phyloP scores from a whole-genome alignment of 1,284 basidiomycete species.

The Microbotryomycetes sp. region DNA sequence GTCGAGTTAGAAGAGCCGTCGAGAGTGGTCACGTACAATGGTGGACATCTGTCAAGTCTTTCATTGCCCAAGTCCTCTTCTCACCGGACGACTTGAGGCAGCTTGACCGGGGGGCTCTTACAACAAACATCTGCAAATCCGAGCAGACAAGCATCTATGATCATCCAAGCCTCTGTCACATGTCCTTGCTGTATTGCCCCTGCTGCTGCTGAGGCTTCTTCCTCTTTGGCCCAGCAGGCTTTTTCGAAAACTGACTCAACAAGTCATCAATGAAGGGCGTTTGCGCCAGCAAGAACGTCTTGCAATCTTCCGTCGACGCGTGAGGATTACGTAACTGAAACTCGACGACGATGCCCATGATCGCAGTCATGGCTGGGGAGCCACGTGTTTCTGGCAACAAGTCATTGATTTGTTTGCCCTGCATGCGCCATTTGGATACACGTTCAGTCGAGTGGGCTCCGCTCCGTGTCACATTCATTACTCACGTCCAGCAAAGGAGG shows the following conservation, averaged over 20 bases:
- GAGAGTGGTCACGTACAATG: too few relatives aligned
- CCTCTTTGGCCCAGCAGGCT: background rate
- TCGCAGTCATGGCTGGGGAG: constrained; percentile 54
- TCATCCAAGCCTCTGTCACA: too few relatives aligned
- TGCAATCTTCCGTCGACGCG: constrained; percentile 59
- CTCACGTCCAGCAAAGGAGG: constrained; percentile 70
- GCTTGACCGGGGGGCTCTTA: too few relatives aligned
- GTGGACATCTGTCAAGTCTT: too few relatives aligned
- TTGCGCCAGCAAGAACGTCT: constrained; percentile 59
- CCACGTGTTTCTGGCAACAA: constrained; percentile 56
- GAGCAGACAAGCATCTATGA: too few relatives aligned
- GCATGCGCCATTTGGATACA: background rate
- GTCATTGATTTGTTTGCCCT: constrained; percentile 66
- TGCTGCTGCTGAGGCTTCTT: too few relatives aligned
- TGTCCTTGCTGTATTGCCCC: too few relatives aligned
- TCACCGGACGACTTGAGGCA: too few relatives aligned
- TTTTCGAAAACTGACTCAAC: background rate
- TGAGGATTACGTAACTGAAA: constrained; percentile 77
- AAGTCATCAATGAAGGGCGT: background rate
- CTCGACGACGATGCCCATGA: constrained; percentile 60
- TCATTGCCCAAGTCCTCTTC: too few relatives aligned
- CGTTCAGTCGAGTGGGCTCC: background rate
- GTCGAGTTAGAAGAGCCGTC: too few relatives aligned
- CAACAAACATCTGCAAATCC: too few relatives aligned
- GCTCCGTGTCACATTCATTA: constrained; percentile 9